phyloP scores from a whole-genome alignment of 2,329 filamentous ascomycete genomes.

The Aureobasidium pullulans region DNA sequence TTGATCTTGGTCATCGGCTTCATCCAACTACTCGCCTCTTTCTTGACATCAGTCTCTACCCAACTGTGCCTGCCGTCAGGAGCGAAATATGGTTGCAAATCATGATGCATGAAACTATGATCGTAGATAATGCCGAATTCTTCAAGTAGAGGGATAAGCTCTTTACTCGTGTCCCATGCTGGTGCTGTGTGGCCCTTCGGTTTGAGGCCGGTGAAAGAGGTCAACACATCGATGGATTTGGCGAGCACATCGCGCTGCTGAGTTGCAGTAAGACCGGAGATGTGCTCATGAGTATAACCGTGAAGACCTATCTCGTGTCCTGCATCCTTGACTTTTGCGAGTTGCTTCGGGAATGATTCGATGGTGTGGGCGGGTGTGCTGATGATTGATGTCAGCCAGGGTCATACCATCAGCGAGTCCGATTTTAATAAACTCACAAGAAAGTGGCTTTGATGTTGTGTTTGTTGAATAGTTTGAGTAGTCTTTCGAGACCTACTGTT shows the following conservation, averaged over 20 bases:
- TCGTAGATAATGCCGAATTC: slow-evolving; percentile 39
- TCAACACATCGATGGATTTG: slow-evolving; percentile 33
- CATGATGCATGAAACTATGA: slow-evolving; percentile 44
- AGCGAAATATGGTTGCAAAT: slow-evolving; percentile 32
- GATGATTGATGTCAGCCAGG: not conserved
- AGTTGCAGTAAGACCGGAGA: slow-evolving; percentile 20
- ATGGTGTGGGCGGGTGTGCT: slow-evolving; percentile 34
- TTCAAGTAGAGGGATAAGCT: slow-evolving; percentile 34
- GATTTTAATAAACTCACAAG: slow-evolving; percentile 21
- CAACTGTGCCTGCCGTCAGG: slow-evolving; percentile 22
- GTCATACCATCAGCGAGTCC: not conserved
- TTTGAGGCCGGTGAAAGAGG: slow-evolving; percentile 32
- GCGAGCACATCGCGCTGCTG: slow-evolving; percentile 33
- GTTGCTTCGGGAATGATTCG: slow-evolving; percentile 42
- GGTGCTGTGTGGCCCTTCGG: slow-evolving; percentile 39
- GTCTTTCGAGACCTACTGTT: slow-evolving; percentile 33
- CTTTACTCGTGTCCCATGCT: slow-evolving; percentile 33
- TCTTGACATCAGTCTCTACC: slow-evolving; percentile 26
- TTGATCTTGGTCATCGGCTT: slow-evolving; percentile 28
- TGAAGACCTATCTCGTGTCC: slow-evolving; percentile 38
- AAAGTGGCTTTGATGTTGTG: slow-evolving; percentile 37
- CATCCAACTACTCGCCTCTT: slow-evolving; percentile 33
- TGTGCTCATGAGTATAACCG: slow-evolving; percentile 36
- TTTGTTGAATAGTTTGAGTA: slow-evolving; percentile 35
- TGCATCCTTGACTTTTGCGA: slow-evolving; percentile 37